Evolutionary conservation across 2,329 filamentous ascomycete species (phyloP).

Genomic region (Scedosporium boydii): DNA sequence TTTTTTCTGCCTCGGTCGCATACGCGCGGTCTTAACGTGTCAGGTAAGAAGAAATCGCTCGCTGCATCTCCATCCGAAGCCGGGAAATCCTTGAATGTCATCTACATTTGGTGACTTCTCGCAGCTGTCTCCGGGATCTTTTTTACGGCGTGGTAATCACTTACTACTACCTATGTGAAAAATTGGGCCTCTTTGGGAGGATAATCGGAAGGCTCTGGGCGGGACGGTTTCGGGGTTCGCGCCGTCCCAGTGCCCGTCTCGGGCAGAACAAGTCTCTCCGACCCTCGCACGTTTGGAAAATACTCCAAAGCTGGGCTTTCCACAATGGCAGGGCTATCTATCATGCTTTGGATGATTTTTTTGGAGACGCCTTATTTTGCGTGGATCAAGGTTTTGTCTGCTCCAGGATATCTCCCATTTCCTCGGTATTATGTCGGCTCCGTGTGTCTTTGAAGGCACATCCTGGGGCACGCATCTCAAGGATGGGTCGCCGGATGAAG

Average conservation of each 20-base stretch:
- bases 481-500: not conserved
- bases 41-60: not conserved
- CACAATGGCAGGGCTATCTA: not conserved
- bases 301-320: not conserved
- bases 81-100: not conserved
- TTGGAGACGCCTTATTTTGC: not conserved
- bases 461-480: not conserved
- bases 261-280: no score
- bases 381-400: not conserved
- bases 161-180: no score
- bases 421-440: not conserved
- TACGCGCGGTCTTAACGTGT: not conserved
- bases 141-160: no score
- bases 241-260: no score
- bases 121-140: no score
- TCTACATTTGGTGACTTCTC: not conserved
- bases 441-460: not conserved
- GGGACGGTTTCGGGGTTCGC: no score
- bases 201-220: no score
- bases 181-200: no score
- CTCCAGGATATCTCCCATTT: not conserved
- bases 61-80: not conserved
- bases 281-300: no score
- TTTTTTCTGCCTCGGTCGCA: not conserved
- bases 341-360: not conserved